Evolutionary conservation across 2,329 filamentous ascomycete species (phyloP).

Genomic region (Knufia petricola): DNA sequence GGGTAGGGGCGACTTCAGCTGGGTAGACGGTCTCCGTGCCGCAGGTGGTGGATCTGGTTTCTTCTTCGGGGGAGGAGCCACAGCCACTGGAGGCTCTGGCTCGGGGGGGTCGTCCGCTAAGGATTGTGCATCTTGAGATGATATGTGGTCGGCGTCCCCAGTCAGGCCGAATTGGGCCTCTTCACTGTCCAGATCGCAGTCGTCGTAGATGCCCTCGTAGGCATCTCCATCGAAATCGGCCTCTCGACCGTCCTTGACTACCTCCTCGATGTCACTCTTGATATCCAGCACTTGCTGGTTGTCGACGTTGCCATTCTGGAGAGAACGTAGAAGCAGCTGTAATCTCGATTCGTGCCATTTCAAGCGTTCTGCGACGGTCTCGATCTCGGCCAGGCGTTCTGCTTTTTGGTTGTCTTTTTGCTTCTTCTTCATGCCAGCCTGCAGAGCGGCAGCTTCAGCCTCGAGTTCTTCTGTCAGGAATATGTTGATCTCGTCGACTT

Average conservation of each 20-base stretch:
- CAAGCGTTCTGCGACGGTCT: constrained; percentile 76
- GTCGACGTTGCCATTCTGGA: constrained; percentile 89
- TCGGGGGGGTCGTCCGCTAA: constrained; percentile 63
- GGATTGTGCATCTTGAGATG: constrained; percentile 92
- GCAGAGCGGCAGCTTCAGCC: constrained; percentile 77
- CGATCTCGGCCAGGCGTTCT: constrained; percentile 79
- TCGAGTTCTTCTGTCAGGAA: constrained; percentile 70
- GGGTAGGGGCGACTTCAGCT: constrained; percentile 88
- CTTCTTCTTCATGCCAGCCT: constrained; percentile 86
- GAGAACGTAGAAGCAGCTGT: constrained; percentile 75
- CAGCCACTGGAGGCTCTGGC: constrained; percentile 42
- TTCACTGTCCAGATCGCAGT: constrained; percentile 83
- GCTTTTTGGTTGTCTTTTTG: constrained; percentile 78
- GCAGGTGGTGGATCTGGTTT: constrained; percentile 49
- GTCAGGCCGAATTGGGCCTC: constrained; percentile 77
- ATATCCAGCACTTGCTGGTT: constrained; percentile 76
- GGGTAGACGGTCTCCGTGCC: constrained; percentile 67
- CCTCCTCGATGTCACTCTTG: constrained; percentile 89
- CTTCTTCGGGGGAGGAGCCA: constrained; percentile 47
- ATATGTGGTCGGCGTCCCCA: constrained; percentile 72
- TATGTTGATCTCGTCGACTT: constrained; percentile 87
- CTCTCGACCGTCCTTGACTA: constrained; percentile 80
- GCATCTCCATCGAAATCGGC: constrained; percentile 81
- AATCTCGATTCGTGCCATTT: constrained; percentile 94
- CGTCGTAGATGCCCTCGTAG: constrained; percentile 80